Evolutionary conservation across 257 asterid species (phyloP).

Genomic region (Ocimum tenuiflorum): DNA sequence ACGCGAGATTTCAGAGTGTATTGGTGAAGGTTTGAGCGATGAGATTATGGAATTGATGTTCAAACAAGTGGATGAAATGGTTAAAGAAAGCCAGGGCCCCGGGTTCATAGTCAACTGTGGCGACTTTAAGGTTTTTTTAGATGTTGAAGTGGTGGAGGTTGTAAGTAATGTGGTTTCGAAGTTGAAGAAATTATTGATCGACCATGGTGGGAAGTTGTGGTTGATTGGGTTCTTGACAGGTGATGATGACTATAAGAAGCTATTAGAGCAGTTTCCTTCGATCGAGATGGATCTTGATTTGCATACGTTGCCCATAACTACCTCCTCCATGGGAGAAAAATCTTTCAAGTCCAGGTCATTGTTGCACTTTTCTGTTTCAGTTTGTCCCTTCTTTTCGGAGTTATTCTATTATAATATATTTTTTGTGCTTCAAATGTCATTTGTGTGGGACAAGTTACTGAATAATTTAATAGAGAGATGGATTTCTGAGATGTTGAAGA

Average conservation of each 20-base stretch:
- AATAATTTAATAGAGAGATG: too few relatives aligned
- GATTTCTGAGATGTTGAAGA: too few relatives aligned
- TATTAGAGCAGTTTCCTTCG: constrained; percentile 47
- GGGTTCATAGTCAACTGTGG: constrained; percentile 62
- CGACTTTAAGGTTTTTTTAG: constrained; percentile 56
- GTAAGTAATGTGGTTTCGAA: constrained; percentile 38
- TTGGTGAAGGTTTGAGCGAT: constrained; percentile 33
- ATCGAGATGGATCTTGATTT: constrained; percentile 72
- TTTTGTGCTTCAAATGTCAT: too few relatives aligned
- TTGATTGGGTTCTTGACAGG: constrained; percentile 56
- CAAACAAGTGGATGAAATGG: constrained; percentile 38
- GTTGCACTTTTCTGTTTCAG: background rate
- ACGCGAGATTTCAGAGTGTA: constrained; percentile 45
- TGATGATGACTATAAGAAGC: constrained; percentile 49
- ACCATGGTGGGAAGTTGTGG: constrained; percentile 51
- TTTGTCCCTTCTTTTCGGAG: too few relatives aligned
- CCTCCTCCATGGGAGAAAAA: constrained; percentile 42
- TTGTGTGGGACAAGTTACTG: too few relatives aligned
- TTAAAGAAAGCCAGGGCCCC: constrained; percentile 33
- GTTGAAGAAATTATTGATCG: constrained; percentile 46
- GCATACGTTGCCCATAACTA: constrained; percentile 71
- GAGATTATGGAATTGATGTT: constrained; percentile 44
- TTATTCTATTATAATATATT: too few relatives aligned
- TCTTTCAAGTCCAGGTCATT: constrained; percentile 54
- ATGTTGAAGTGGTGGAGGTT: constrained; percentile 32